Evolutionary conservation across 2,329 filamentous ascomycete species (phyloP).

Genomic region (Exophiala mesophila): DNA sequence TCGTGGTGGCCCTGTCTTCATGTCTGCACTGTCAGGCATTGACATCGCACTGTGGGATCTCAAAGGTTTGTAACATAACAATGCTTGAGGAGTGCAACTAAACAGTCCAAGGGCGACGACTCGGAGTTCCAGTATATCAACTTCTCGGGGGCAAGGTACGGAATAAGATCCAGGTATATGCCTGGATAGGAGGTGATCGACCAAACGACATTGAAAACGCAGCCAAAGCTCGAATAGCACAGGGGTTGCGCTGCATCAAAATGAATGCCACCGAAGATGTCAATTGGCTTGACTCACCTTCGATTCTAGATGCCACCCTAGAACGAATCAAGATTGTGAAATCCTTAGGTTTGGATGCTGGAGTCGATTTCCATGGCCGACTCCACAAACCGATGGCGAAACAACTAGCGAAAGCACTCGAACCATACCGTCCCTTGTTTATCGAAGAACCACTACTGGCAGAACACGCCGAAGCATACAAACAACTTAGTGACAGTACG

Average conservation of each 20-base stretch:
- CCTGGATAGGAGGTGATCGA: constrained; percentile 69
- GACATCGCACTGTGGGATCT: constrained; percentile 79
- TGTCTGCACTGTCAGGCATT: constrained; percentile 71
- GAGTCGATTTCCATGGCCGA: constrained; percentile 72
- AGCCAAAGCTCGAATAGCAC: constrained; percentile 42
- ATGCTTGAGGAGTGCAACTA: no score
- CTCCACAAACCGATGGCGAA: constrained; percentile 71
- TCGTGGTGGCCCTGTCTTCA: constrained; percentile 71
- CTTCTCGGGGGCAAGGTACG: constrained; percentile 69
- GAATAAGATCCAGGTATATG: constrained; percentile 63
- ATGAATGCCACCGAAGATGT: constrained; percentile 73
- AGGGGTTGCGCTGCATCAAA: constrained; percentile 49
- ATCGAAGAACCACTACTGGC: constrained; percentile 67
- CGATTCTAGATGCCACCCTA: constrained; percentile 57
- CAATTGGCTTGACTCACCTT: constrained; percentile 68
- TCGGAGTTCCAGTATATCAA: constrained; percentile 66
- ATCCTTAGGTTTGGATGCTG: constrained; percentile 64
- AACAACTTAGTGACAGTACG: constrained; percentile 51
- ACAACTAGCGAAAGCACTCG: constrained; percentile 60
- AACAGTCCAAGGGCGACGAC: constrained; percentile 45
- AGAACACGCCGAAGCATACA: constrained; percentile 61
- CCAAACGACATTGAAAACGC: constrained; percentile 61
- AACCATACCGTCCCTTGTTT: constrained; percentile 62
- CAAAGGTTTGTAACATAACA: constrained; percentile 47
- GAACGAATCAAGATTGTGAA: constrained; percentile 66